Conservation (phyloP, 345 rosid species). For the Citrus unshiu region DNA sequence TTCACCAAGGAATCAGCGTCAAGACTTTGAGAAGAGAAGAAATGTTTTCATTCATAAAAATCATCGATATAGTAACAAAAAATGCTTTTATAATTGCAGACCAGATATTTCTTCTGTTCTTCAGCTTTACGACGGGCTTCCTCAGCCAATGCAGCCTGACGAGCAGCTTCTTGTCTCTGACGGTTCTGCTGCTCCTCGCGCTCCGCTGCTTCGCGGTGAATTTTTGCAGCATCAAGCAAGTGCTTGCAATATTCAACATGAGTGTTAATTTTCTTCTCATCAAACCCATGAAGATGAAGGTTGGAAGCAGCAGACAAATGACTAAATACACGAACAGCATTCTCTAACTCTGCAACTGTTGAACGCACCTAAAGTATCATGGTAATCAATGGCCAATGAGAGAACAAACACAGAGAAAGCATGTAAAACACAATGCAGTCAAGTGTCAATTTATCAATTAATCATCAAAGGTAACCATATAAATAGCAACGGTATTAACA, state of each 20-base stretch:
- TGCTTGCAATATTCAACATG: conserved; percentile 97
- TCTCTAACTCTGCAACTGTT: conserved; percentile 89
- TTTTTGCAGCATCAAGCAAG: conserved; percentile 85
- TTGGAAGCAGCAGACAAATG: conserved; percentile 88
- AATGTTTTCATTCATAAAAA: background rate
- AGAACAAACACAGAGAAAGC: background rate
- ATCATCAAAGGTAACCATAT: background rate
- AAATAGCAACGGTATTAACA: background rate
- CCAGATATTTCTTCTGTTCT: conserved; percentile 94
- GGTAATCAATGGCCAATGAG: conserved; percentile 16
- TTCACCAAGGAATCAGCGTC: conserved; percentile 18
- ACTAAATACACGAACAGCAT: conserved; percentile 88
- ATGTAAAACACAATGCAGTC: background rate
- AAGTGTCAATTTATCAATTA: background rate
- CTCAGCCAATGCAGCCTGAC: conserved; percentile 93
- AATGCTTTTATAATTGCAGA: conserved; percentile 20
- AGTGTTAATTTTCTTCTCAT: conserved; percentile 92
- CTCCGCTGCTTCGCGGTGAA: conserved; percentile 94
- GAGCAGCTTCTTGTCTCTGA: conserved; percentile 92
- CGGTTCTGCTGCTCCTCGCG: conserved; percentile 85
- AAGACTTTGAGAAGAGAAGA: background rate
- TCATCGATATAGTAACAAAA: background rate
- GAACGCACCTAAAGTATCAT: conserved; percentile 70
- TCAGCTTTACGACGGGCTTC: conserved; percentile 98
- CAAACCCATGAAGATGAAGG: conserved; percentile 92